Conservation (phyloP, 2,329 filamentous ascomycete genomes). For the Colletotrichum sp. region DNA sequence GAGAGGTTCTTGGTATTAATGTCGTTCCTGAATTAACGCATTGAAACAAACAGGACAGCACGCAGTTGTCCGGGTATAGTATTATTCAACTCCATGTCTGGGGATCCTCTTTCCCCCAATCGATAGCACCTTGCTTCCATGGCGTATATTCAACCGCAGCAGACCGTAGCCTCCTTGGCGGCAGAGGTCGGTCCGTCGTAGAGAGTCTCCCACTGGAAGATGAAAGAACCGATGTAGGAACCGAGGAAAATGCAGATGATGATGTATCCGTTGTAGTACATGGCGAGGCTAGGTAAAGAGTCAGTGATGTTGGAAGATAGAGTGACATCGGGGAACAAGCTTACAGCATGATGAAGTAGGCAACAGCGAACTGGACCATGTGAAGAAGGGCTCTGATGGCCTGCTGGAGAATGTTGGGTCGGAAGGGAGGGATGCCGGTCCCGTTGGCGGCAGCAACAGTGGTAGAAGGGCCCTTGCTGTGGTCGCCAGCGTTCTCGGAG, state of each 20-base stretch:
- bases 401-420: constrained; percentile 71
- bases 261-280: constrained; percentile 74
- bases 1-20: neutral
- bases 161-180: constrained; percentile 42
- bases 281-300: constrained; percentile 43
- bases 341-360: constrained; percentile 79
- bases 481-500: neutral
- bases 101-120: neutral
- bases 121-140: neutral
- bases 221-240: constrained; percentile 72
- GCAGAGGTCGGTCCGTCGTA: constrained; percentile 36
- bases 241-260: constrained; percentile 84
- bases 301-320: neutral
- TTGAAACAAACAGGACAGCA: neutral
- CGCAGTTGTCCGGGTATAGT: neutral
- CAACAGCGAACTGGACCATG: constrained; percentile 73
- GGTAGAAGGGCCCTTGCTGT: neutral
- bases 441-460: neutral
- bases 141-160: constrained; percentile 37
- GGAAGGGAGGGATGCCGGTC: constrained; percentile 38
- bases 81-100: neutral
- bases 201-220: constrained; percentile 74
- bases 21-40: neutral
- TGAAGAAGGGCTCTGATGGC: constrained; percentile 70
- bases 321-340: neutral